Percentiles rank a stretch among this genome's conserved stretches.
Evolutionary conservation across 768 basidiomycete genomes (phyloP).

Genomic region (Wakefieldia striispora): DNA sequence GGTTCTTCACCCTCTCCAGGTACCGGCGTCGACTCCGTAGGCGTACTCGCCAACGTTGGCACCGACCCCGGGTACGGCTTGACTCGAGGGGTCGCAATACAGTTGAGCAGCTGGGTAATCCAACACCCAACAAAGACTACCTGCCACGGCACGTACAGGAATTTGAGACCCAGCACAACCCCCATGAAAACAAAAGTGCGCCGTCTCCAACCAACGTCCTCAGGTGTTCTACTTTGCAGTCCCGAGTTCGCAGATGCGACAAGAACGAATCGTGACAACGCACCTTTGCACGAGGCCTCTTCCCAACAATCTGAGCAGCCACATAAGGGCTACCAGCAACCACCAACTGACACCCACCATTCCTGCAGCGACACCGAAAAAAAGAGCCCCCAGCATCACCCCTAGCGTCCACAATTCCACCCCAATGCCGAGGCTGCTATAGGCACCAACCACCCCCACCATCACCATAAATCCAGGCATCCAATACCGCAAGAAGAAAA

Average conservation of each 20-base stretch:
- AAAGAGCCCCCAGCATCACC: slow-evolving; percentile 50
- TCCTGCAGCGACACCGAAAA: slow-evolving; percentile 62
- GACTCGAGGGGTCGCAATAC: slow-evolving; percentile 35
- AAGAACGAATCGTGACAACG: background rate
- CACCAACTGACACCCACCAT: slow-evolving; percentile 63
- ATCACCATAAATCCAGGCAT: slow-evolving; percentile 43
- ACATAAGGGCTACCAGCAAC: slow-evolving; percentile 48
- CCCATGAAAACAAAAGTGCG: slow-evolving; percentile 57
- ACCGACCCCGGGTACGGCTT: slow-evolving; percentile 20
- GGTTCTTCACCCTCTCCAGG: background rate
- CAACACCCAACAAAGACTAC: slow-evolving; percentile 85
- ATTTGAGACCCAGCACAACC: slow-evolving; percentile 62
- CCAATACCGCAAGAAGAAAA: slow-evolving; percentile 37
- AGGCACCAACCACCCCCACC: slow-evolving; percentile 44
- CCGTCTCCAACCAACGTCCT: slow-evolving; percentile 40
- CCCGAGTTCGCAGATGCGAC: background rate
- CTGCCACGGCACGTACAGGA: slow-evolving; percentile 86
- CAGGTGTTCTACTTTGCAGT: slow-evolving; percentile 20
- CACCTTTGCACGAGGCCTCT: slow-evolving; percentile 17
- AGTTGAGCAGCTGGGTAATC: slow-evolving; percentile 73
- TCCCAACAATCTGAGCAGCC: slow-evolving; percentile 34
- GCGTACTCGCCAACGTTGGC: slow-evolving; percentile 26
- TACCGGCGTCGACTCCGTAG: slow-evolving; percentile 24
- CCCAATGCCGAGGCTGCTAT: slow-evolving; percentile 58
- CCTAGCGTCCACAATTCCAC: slow-evolving; percentile 42